Evolutionary conservation across 768 basidiomycete genomes (phyloP), one percentile per base, ranked within the genome.

Genomic region (Boletus pseudopeckii): DNA sequence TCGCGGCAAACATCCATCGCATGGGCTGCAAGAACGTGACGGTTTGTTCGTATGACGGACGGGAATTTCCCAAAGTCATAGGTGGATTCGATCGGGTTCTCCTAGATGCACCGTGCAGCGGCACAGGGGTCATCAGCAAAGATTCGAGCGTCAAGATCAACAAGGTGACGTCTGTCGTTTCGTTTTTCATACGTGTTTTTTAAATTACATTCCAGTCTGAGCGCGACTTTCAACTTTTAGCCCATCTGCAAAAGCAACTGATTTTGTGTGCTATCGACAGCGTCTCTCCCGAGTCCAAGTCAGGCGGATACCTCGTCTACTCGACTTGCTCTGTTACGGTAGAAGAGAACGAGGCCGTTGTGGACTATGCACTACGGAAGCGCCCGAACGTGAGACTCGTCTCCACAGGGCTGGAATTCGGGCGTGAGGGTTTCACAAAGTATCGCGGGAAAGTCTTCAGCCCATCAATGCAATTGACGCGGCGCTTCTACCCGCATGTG

Each of bases 251-350:
- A 74, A 98, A 98, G 73, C 97, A 99, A 71, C 83, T 99, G 40
- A 91, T 99, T 63, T 82, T 99, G 48, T 98, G 96, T 71, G 97
- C 96, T 15, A 93, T 99, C 69, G 97, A 99, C 76, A 96, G 93
- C 48, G 86, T 96, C 48, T 86, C 84, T 59, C 84, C 94, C 10
- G 85, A 86, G 52, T 96, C 94, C 5, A 86, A 88, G 64, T 91
- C 90, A 1, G 97, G 97, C 6, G 95, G 94, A 26, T 92, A 86
- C 72, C 74, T 98, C 62, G 96, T 98, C 52, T 99, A 99, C 75
- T 98, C 96, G 44, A 99, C 97, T 0, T 99, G 97, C 70, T 98
- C 95, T 5, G 93, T 99, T 50, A 97, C 90, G 5, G 90, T 98
- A 9, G 97, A 98, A 63, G 97, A 99, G 77, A 95, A 99, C 75